Evolutionary conservation across 164 flowering plant species (phyloP), one percentile per base, ranked within the genome.

Genomic region (Nymphaea colorata): DNA sequence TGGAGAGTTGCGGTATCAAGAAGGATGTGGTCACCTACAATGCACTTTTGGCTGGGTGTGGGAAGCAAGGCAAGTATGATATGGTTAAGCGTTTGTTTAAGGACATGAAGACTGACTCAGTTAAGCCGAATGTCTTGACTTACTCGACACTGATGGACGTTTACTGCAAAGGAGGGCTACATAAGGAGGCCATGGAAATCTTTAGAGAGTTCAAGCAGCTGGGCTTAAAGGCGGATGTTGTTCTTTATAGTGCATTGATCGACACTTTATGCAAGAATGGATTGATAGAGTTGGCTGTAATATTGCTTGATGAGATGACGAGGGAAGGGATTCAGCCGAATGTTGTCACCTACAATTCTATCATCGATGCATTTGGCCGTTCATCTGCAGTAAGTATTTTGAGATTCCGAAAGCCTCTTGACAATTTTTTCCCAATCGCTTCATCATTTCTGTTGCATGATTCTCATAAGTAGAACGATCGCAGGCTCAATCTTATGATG

Each of bases 171-270:
- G 97, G 93, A 41, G 94, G 93, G 57, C 59, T 95, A 72, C 82
- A 87, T 67, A 69, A 65, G 73, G 98, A 95, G 76, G 99, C 99
- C 64, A 80, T 90, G 90, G 86, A 85, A 65, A 76, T 81, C 2
- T 92, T 88, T 70, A 77, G 76, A 64, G 94, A 92, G 82, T 90
- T 90, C 68, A 90, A 86, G 82, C 67, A 71, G 70, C 83, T 80
- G 11, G 96, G 99, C 3, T 70, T 95, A 81, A 87, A 88, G 83
- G 90, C 93, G 4, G 99, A 95, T 83, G 99, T 95, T 72, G 99
- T 95, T 67, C 80, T 95, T 69, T 95, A 95, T 71, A 95, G 98
- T 78, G 89, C 92, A 25, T 76, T 92, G 41, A 90, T 95, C 45
- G 96, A 95, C 78, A 84, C 96, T 36, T 69, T 92, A 76, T 95